phyloP scores from a whole-genome alignment of 1,284 basidiomycete species.

The Naganishia sp. region DNA sequence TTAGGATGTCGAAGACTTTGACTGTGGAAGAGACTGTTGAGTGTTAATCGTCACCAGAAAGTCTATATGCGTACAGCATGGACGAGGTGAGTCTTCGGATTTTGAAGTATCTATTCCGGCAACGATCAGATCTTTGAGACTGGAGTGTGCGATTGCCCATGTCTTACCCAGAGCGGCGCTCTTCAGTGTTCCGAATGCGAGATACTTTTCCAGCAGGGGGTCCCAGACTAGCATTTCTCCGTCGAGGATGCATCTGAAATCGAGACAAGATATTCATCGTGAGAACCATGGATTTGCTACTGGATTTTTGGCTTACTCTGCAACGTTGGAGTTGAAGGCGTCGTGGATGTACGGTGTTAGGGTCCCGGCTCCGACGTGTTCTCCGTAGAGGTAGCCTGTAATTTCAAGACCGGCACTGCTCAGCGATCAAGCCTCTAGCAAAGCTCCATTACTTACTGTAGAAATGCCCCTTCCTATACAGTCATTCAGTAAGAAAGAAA shows the following conservation, averaged over 20 bases:
- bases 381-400: constrained; percentile 77
- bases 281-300: too few relatives aligned
- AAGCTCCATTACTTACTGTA: constrained; percentile 62
- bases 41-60: not conserved
- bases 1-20: constrained; percentile 90
- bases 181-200: constrained; percentile 89
- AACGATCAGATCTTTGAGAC: not conserved
- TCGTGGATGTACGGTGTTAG: constrained; percentile 78
- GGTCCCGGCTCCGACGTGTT: constrained; percentile 73
- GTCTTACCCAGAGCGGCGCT: constrained; percentile 74
- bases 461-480: constrained; percentile 79
- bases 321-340: constrained; percentile 71
- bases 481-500: constrained; percentile 12
- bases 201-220: constrained; percentile 75
- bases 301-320: constrained; percentile 63
- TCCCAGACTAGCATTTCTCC: constrained; percentile 98
- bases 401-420: not conserved
- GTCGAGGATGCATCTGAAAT: constrained; percentile 77
- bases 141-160: not conserved
- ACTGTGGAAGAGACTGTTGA: constrained; percentile 57
- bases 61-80: constrained; percentile 72
- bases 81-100: constrained; percentile 70
- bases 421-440: constrained; percentile 12
- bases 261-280: not conserved
- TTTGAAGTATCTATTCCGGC: constrained; percentile 64